A percentile compares a stretch with the other conserved stretches of the same genome.
phyloP scores from a whole-genome alignment of 2,329 filamentous ascomycete species.

The Colletotrichum plurivorum region DNA sequence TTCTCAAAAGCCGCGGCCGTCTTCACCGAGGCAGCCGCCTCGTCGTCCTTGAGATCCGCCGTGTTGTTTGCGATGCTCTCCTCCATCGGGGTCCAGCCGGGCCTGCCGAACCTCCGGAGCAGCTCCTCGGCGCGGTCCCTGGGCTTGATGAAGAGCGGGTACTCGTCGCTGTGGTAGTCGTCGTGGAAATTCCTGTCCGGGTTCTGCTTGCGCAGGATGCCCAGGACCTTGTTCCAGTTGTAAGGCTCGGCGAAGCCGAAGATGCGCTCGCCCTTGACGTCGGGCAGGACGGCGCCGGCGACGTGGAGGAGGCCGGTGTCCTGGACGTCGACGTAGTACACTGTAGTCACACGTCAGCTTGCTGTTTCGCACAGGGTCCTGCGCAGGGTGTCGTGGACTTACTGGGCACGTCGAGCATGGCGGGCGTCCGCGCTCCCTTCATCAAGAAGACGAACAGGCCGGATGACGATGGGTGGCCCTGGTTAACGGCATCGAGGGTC shows the following conservation, averaged over 20 bases:
- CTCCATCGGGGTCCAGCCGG: conserved; percentile 42
- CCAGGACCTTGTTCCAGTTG: conserved; percentile 60
- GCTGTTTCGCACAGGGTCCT: neutral
- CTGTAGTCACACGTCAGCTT: conserved; percentile 44
- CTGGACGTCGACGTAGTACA: conserved; percentile 61
- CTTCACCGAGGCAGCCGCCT: neutral
- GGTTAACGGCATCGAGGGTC: conserved; percentile 41
- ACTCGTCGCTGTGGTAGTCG: conserved; percentile 41
- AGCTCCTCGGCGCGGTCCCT: conserved; percentile 41
- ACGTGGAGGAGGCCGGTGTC: conserved; percentile 67
- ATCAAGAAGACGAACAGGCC: conserved; percentile 42
- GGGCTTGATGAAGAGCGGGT: conserved; percentile 28
- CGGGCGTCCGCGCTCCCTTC: conserved; percentile 33
- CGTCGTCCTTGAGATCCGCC: neutral
- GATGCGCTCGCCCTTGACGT: conserved; percentile 63
- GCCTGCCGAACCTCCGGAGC: conserved; percentile 36
- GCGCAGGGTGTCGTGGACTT: neutral
- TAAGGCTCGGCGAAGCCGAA: conserved; percentile 66
- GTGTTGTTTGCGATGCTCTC: conserved; percentile 21
- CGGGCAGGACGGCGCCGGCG: conserved; percentile 61
- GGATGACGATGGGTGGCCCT: conserved; percentile 45
- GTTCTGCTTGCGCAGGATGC: conserved; percentile 43
- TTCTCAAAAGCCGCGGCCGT: neutral
- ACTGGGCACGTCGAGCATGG: neutral
- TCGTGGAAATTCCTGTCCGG: conserved; percentile 43